Percentiles rank a stretch among this genome's conserved stretches.
Evolutionary conservation across 805 yeast species (phyloP).

Genomic region (Pichia eremophila): DNA sequence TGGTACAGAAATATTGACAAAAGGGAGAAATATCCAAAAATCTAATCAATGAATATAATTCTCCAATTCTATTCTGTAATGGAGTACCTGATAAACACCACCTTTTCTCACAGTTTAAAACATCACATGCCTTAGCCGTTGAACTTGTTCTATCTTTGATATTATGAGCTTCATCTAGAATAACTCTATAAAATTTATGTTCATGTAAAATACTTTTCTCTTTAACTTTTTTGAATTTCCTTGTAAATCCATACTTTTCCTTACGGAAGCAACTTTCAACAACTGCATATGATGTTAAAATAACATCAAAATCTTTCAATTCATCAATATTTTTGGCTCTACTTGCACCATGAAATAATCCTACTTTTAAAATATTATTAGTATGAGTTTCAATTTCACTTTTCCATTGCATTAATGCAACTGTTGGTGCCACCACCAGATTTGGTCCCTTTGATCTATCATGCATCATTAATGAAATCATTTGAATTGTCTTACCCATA

Average conservation of each 20-base stretch:
- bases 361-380: constrained; percentile 54
- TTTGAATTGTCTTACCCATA: constrained; percentile 98
- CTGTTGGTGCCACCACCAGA: constrained; percentile 94
- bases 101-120: constrained; percentile 58
- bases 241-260: constrained; percentile 71
- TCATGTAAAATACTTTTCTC: constrained; percentile 70
- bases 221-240: constrained; percentile 62
- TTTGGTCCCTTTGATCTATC: constrained; percentile 64
- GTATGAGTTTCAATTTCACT: constrained; percentile 86
- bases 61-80: constrained; percentile 92
- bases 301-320: constrained; percentile 59
- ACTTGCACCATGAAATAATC: constrained; percentile 79
- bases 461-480: constrained; percentile 74
- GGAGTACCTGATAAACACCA: constrained; percentile 98
- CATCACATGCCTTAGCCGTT: constrained; percentile 86
- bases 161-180: constrained; percentile 95
- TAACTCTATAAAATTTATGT: constrained; percentile 70
- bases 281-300: constrained; percentile 88
- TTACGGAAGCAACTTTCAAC: constrained; percentile 80
- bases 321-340: constrained; percentile 51
- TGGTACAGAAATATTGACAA: constrained; percentile 85
- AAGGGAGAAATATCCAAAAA: constrained; percentile 80
- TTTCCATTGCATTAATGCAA: constrained; percentile 98
- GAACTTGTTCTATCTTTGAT: constrained; percentile 92
- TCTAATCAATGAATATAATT: constrained; percentile 83